Conservation (phyloP, 441 rosid genomes). For the California macrophylla region DNA sequence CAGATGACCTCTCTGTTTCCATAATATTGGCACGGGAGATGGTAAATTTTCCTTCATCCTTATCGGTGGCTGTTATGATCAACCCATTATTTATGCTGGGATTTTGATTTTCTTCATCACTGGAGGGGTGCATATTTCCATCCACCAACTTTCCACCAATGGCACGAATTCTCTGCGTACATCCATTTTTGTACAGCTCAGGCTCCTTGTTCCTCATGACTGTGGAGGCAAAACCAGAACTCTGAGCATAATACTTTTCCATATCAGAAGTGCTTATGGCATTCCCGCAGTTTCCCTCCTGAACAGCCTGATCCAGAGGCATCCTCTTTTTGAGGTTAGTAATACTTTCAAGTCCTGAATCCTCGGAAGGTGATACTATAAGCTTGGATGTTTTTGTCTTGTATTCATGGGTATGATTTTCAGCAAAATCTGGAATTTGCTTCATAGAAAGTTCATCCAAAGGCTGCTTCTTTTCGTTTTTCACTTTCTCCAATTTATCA, state of each 20-base stretch:
- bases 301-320: slow-evolving; percentile 22
- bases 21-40: background rate
- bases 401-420: slow-evolving; percentile 22
- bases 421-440: slow-evolving; percentile 16
- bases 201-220: slow-evolving; percentile 58
- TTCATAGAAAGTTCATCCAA: slow-evolving; percentile 17
- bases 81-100: background rate
- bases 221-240: slow-evolving; percentile 55
- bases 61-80: background rate
- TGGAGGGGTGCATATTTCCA: slow-evolving; percentile 33
- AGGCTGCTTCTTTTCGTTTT: slow-evolving; percentile 19
- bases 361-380: slow-evolving; percentile 8
- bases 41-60: background rate
- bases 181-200: slow-evolving; percentile 45
- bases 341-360: slow-evolving; percentile 24
- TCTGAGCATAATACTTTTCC: slow-evolving; percentile 33
- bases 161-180: slow-evolving; percentile 53
- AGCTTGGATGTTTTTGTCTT: slow-evolving; percentile 23
- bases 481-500: slow-evolving; percentile 47
- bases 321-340: slow-evolving; percentile 26
- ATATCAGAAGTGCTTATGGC: slow-evolving; percentile 25
- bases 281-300: slow-evolving; percentile 25
- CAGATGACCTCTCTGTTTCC: background rate
- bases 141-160: slow-evolving; percentile 34
- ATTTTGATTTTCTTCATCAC: background rate